Evolutionary conservation across 306 rosid genomes (phyloP).

Genomic region (Carpinus fangiana): DNA sequence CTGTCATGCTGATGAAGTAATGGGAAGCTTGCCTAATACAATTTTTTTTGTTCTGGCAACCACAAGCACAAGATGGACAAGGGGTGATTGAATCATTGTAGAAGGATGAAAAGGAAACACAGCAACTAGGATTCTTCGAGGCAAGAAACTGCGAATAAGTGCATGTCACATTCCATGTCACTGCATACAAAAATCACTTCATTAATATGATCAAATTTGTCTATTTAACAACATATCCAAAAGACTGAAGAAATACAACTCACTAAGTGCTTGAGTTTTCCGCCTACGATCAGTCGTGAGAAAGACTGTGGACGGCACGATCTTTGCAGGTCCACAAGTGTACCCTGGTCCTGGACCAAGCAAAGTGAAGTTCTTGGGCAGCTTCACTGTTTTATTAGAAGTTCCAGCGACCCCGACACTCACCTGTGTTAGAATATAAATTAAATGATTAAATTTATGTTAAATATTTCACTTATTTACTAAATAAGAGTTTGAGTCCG

Average conservation of each 20-base stretch:
- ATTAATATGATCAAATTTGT: constrained; percentile 1
- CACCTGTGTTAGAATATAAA: constrained; percentile 13
- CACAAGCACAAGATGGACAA: constrained; percentile 89
- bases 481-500: too few species aligned
- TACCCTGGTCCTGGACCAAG: constrained; percentile 79
- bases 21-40: constrained; percentile 68
- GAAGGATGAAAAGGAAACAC: constrained; percentile 93
- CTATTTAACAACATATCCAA: neutral
- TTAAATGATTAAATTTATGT: too few species aligned
- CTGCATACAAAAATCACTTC: constrained; percentile 44
- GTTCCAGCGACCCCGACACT: constrained; percentile 74
- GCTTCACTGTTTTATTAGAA: constrained; percentile 67
- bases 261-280: constrained; percentile 69
- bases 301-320: constrained; percentile 58
- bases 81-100: constrained; percentile 72
- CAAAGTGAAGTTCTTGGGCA: constrained; percentile 66
- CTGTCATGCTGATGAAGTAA: neutral
- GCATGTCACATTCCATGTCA: constrained; percentile 96
- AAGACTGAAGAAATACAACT: constrained; percentile 20
- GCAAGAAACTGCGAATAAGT: constrained; percentile 93
- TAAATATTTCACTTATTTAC: too few species aligned
- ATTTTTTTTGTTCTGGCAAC: constrained; percentile 71
- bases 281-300: constrained; percentile 58
- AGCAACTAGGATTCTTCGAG: constrained; percentile 84
- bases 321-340: constrained; percentile 66